Conservation (phyloP, 2,329 filamentous ascomycete genomes). For the Teratosphaeria pseudoeucalypti region DNA sequence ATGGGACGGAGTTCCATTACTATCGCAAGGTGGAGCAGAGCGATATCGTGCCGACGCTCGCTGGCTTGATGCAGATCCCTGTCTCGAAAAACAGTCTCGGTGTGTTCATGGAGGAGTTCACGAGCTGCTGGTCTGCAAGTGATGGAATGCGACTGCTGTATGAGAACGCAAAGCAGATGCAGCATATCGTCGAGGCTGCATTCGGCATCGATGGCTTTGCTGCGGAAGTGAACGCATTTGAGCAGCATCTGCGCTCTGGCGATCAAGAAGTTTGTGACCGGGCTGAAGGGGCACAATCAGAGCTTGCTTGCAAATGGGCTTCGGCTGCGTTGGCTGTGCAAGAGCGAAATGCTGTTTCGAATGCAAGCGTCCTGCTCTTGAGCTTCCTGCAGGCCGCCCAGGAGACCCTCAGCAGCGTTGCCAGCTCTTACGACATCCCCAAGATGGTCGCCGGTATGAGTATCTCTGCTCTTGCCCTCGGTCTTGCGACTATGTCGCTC, state of each 20-base stretch:
- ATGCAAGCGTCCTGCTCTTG: constrained; percentile 4
- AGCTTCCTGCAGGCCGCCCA: constrained; percentile 64
- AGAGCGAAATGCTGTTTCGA: neutral
- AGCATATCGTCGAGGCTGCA: constrained; percentile 63
- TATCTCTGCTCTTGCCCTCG: constrained; percentile 34
- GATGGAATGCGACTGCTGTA: constrained; percentile 53
- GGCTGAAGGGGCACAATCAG: neutral
- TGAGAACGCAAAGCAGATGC: constrained; percentile 71
- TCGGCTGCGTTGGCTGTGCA: constrained; percentile 7
- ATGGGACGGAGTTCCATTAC: constrained; percentile 61
- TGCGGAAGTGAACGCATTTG: neutral
- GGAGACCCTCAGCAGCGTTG: constrained; percentile 71
- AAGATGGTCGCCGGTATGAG: constrained; percentile 44
- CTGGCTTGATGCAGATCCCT: constrained; percentile 76
- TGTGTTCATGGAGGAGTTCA: constrained; percentile 68
- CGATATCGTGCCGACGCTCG: constrained; percentile 82
- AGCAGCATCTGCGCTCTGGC: neutral
- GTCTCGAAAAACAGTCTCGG: constrained; percentile 84
- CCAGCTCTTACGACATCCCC: constrained; percentile 78
- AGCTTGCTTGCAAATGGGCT: constrained; percentile 19
- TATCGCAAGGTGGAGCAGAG: constrained; percentile 85
- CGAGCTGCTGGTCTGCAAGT: constrained; percentile 56
- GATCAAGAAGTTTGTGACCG: neutral
- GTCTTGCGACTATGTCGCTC: constrained; percentile 25
- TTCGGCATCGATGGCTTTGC: constrained; percentile 37